Conservation (phyloP, 73 alveolate genomes). For the Vitrella brassicaformis region DNA sequence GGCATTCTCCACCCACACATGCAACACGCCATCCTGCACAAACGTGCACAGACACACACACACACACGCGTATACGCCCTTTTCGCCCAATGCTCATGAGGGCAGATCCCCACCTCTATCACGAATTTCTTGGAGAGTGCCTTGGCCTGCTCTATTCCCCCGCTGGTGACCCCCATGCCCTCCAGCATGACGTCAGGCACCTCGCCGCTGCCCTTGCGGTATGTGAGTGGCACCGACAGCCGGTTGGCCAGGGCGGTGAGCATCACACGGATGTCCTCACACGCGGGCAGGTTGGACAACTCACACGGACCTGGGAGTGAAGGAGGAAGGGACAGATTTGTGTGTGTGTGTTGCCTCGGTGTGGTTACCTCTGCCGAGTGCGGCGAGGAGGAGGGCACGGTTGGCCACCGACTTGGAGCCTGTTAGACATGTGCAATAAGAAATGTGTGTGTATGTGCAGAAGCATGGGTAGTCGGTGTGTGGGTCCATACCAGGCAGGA, state of each 20-base stretch:
- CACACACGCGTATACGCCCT: neutral
- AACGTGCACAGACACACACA: neutral
- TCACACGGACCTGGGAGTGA: neutral
- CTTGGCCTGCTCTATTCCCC: no score
- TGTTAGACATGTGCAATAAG: no score
- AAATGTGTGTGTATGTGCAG: no score
- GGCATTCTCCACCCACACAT: slow-evolving; percentile 27
- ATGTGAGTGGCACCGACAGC: no score
- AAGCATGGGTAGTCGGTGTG: no score
- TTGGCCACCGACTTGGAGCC: slow-evolving; percentile 36
- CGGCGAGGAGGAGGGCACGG: slow-evolving; percentile 29
- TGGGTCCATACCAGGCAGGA: no score
- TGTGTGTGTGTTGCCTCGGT: neutral
- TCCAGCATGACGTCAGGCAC: slow-evolving; percentile 6
- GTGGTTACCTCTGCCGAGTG: slow-evolving; percentile 14
- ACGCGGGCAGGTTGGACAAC: neutral
- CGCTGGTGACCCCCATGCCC: no score
- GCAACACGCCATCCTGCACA: neutral
- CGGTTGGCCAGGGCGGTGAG: neutral
- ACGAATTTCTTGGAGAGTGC: no score
- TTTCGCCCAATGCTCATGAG: neutral
- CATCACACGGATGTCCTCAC: neutral
- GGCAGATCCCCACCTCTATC: no score
- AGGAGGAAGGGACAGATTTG: neutral
- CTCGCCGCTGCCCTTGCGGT: no score